A percentile compares a stretch with the other conserved stretches of the same genome.
phyloP scores from a whole-genome alignment of 495 filamentous ascomycete genomes.

The Aspergillus funiculosus region DNA sequence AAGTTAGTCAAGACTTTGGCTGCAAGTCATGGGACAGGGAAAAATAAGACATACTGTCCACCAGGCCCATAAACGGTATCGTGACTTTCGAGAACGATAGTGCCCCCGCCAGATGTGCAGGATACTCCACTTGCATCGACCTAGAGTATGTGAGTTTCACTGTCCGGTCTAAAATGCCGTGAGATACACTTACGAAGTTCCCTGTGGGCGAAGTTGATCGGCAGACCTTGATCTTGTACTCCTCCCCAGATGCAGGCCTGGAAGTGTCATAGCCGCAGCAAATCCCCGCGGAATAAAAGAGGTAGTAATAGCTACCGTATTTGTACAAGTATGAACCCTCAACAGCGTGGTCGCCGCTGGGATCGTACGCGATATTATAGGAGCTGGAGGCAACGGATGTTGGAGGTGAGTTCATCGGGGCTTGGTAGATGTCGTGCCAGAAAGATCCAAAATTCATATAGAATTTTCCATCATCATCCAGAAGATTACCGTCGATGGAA shows the following conservation, averaged over 20 bases:
- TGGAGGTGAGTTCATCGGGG: constrained; percentile 46
- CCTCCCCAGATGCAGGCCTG: constrained; percentile 51
- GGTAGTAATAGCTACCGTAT: constrained; percentile 56
- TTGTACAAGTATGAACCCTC: constrained; percentile 59
- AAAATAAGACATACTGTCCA: constrained; percentile 48
- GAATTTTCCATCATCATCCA: constrained; percentile 44
- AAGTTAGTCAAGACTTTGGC: constrained; percentile 9
- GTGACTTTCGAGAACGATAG: constrained; percentile 56
- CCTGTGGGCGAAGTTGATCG: constrained; percentile 51
- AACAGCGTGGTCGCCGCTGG: constrained; percentile 45
- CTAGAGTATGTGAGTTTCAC: constrained; percentile 16
- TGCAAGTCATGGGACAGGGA: neutral
- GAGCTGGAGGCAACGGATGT: constrained; percentile 33
- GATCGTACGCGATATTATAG: constrained; percentile 51
- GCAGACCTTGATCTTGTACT: constrained; percentile 69
- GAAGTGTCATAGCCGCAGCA: constrained; percentile 58
- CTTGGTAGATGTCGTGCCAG: constrained; percentile 65
- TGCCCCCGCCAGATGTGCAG: constrained; percentile 60
- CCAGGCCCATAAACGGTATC: constrained; percentile 66
- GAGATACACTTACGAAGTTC: constrained; percentile 42
- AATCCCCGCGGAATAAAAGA: constrained; percentile 61
- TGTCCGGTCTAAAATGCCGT: neutral
- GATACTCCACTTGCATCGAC: constrained; percentile 51
- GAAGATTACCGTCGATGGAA: constrained; percentile 64
- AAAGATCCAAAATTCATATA: constrained; percentile 66